A percentile compares a stretch with the other conserved stretches of the same genome.
These are phyloP conservation scores for Colletotrichum chlorophyti DNA, from an alignment of 2,329 filamentous ascomycete genomes.

Conservation along the genomic window DNA sequence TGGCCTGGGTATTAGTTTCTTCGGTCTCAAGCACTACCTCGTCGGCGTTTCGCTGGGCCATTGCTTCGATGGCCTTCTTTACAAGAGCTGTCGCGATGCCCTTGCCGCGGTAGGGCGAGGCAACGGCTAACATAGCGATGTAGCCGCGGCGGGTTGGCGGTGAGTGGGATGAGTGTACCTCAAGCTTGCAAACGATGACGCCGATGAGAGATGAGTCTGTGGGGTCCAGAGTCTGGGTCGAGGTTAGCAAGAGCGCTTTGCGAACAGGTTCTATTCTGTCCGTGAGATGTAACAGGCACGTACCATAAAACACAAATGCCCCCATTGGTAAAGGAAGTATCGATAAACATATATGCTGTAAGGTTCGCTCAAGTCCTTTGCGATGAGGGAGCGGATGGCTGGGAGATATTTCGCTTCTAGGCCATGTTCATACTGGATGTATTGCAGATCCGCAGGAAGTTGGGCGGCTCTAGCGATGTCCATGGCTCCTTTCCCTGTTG, in stretches of 20 bases:
- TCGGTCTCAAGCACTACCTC: constrained; percentile 97
- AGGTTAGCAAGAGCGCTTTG: constrained; percentile 4
- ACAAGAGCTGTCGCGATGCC: constrained; percentile 91
- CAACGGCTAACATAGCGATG: constrained; percentile 98
- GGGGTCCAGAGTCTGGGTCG: constrained; percentile 63
- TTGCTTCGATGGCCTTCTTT: constrained; percentile 88
- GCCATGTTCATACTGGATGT: constrained; percentile 67
- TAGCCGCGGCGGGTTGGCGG: constrained; percentile 80
- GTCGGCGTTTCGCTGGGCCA: constrained; percentile 84
- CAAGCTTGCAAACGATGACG: constrained; percentile 93
- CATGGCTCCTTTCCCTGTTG: constrained; percentile 35
- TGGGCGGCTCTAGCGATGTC: constrained; percentile 39
- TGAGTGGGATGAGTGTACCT: constrained; percentile 85
- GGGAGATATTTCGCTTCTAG: constrained; percentile 74
- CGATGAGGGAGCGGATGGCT: constrained; percentile 90
- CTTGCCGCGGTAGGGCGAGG: constrained; percentile 77
- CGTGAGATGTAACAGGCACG: constrained; percentile 19
- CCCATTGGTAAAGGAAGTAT: constrained; percentile 98
- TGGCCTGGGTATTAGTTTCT: constrained; percentile 86
- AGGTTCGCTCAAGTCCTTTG: constrained; percentile 94
- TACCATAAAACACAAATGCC: constrained; percentile 95
- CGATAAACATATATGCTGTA: constrained; percentile 99
- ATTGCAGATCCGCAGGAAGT: constrained; percentile 57
- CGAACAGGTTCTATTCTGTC: too few relatives aligned
- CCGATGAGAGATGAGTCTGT: constrained; percentile 74